Base-by-base conservation (phyloP, 768 basidiomycete genomes). In the Rhodotorula sphaerocarpa region DNA sequence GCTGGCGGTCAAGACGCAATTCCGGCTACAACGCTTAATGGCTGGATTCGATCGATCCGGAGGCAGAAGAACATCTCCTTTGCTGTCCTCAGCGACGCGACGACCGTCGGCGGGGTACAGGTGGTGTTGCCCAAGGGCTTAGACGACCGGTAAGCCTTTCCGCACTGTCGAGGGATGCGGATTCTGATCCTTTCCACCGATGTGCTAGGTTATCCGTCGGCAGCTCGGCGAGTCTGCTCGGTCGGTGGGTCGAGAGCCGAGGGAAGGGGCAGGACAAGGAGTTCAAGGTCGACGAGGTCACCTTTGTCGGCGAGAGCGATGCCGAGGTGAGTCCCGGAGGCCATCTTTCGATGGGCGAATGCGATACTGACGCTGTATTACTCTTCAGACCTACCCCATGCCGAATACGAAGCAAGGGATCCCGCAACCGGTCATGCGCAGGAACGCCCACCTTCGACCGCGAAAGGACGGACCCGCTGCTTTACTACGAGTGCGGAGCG, bases 361-460 rank as follows among this genome's bases (percentile, higher is more conserved):
- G 16, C 36, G 7, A 1, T 2, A 9, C 51, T 52, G 4, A 20
- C 51, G 0, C 20, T 21, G 5, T 31, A 6, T 14, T 12, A 21
- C 10, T 15, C 3, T 4, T 5, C 57, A 90, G 90, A 77, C 76
- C 50, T 96, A 93, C 75, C 90, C 90, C 0, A 90, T 95, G 91
- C 75, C 90, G 88, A 3, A 90, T 92, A 55, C 92, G 75, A 96
- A 95, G 74, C 84, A 96, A 75, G 75, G 83, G 33, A 80, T 90
- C 16, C 83, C 87, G 3, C 75, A 80, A 3, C 86, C 90, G 64
- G 86, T 88, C 71, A 80, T 95, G 34, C 82, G 93, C 12, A 87
- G 91, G 61, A 80, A 92, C 71, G 82, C 83, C 7, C 91, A 97
- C 77, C 75, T 99, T n/a, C 84, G 95, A 15, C 80, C 86, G 11